A percentile compares a stretch with the other conserved stretches of the same genome.
Conservation (phyloP, 495 filamentous ascomycete species). For the Chaetomium tenue region DNA sequence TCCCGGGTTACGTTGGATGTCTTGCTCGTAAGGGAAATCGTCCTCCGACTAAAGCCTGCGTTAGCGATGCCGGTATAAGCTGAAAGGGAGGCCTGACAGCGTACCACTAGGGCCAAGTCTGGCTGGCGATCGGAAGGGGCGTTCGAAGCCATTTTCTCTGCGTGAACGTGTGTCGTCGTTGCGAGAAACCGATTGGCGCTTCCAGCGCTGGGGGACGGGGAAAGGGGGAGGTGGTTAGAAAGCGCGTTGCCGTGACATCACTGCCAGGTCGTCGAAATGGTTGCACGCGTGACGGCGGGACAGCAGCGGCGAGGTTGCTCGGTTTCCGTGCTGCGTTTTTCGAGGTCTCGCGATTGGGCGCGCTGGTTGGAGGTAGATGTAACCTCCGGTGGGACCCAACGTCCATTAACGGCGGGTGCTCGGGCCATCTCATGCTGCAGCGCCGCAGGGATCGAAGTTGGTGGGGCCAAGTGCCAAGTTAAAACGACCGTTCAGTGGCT, state of each 20-base stretch:
- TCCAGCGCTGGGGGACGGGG: conserved; percentile 15
- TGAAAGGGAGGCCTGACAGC: conserved; percentile 33
- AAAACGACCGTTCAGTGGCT: not conserved
- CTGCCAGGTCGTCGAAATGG: conserved; percentile 26
- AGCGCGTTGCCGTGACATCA: conserved; percentile 37
- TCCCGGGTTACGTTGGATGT: conserved; percentile 80
- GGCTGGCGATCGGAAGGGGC: conserved; percentile 39
- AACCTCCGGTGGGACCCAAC: too few species aligned
- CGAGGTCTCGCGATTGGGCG: conserved; percentile 28
- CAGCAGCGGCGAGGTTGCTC: conserved; percentile 22
- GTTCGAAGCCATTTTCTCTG: conserved; percentile 31
- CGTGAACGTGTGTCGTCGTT: conserved; percentile 10
- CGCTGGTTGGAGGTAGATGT: conserved; percentile 8
- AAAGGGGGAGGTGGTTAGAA: conserved; percentile 11
- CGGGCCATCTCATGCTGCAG: conserved; percentile 8
- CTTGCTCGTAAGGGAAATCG: conserved; percentile 94
- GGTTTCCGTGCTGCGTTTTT: conserved; percentile 31
- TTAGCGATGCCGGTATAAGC: conserved; percentile 12
- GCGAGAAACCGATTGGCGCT: conserved; percentile 19
- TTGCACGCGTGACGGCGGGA: conserved; percentile 30
- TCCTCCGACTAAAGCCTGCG: conserved; percentile 64
- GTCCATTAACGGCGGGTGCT: conserved; percentile 8
- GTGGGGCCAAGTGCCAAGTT: conserved; percentile 6
- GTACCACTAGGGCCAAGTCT: conserved; percentile 77
- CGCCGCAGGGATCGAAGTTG: not conserved